Evolutionary conservation across 192 early-diverging fungal genomes (phyloP).

Genomic region (Funneliformis geosporum): DNA sequence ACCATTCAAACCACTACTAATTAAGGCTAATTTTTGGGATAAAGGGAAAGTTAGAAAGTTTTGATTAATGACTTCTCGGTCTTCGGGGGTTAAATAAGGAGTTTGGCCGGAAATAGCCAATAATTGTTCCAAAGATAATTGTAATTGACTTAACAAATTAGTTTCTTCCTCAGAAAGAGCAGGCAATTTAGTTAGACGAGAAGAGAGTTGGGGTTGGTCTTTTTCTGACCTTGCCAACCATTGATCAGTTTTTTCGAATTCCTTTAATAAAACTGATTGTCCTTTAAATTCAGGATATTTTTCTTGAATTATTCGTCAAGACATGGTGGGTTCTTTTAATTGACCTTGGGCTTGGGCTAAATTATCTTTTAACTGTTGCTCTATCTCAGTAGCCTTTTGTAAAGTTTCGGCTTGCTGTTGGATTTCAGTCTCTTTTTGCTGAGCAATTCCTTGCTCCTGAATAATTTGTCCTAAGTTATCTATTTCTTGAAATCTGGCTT

Average conservation of each 20-base stretch:
- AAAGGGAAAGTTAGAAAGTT: neutral
- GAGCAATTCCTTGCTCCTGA: neutral
- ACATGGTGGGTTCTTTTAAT: neutral
- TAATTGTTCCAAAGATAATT: slow-evolving; percentile 9
- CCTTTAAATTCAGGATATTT: neutral
- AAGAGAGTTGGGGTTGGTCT: neutral
- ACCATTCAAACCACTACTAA: too few relatives aligned
- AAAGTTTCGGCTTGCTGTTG: neutral
- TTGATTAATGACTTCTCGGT: neutral
- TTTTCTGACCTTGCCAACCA: neutral
- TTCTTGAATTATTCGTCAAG: neutral
- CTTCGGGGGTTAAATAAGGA: slow-evolving; percentile 5
- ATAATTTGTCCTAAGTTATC: neutral
- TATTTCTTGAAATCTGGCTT: neutral
- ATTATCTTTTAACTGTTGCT: neutral
- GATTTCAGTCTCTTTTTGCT: neutral
- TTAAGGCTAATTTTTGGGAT: too few relatives aligned
- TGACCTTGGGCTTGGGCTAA: neutral
- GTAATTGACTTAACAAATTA: neutral
- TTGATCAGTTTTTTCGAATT: too few relatives aligned
- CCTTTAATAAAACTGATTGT: neutral
- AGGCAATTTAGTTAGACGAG: neutral
- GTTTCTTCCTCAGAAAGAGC: slow-evolving; percentile 7
- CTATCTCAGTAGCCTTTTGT: neutral
- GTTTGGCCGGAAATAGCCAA: neutral